Percentiles rank a stretch among this genome's conserved stretches.
Evolutionary conservation across 306 rosid genomes (phyloP).

Genomic region (Herpetospermum pedunculosum): DNA sequence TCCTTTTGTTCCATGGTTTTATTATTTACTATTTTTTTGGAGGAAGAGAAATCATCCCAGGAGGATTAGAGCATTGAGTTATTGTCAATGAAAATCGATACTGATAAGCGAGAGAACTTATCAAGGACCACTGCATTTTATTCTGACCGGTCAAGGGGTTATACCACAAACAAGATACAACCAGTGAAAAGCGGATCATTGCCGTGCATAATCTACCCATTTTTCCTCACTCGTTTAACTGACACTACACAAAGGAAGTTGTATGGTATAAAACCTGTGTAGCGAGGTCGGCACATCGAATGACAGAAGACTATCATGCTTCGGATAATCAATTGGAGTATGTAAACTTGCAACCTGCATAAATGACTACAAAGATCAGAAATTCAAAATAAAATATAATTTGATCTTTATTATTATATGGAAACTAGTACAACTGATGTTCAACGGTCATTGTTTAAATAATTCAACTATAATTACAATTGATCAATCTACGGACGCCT

Average conservation of each 20-base stretch:
- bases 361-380: neutral
- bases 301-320: constrained; percentile 73
- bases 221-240: neutral
- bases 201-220: neutral
- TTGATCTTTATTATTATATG: neutral
- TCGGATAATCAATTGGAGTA: constrained; percentile 72
- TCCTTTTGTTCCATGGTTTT: neutral
- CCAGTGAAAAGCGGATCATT: neutral
- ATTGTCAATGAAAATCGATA: neutral
- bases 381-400: neutral
- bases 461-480: neutral
- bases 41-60: neutral
- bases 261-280: constrained; percentile 55
- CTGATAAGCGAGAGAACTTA: neutral
- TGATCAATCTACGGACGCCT: neutral
- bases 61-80: neutral
- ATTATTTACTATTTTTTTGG: neutral
- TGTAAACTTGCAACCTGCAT: constrained; percentile 51
- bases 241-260: neutral
- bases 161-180: neutral
- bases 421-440: neutral
- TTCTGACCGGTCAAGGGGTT: neutral
- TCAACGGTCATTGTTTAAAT: neutral
- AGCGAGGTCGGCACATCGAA: constrained; percentile 83
- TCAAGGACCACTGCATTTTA: neutral